phyloP scores from a whole-genome alignment of 805 yeast species.

The Candida ponderosae region DNA sequence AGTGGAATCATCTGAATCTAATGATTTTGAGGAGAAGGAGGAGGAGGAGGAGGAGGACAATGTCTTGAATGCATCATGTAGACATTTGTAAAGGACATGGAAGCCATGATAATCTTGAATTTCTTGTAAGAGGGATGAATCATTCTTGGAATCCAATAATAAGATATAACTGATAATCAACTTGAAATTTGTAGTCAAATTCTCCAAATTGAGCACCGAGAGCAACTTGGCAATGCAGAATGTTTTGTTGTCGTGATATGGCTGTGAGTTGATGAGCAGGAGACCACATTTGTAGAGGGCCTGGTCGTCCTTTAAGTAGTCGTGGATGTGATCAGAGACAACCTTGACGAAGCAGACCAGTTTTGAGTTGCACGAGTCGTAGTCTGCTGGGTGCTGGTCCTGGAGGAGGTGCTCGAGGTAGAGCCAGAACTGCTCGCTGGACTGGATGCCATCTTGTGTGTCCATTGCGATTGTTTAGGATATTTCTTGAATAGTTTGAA shows the following conservation, averaged over 20 bases:
- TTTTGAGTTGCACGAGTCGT: slow-evolving; percentile 9
- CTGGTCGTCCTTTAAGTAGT: slow-evolving; percentile 17
- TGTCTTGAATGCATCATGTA: slow-evolving; percentile 24
- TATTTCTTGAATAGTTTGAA: too few relatives aligned
- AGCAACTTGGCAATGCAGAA: slow-evolving; percentile 44
- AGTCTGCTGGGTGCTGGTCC: slow-evolving; percentile 5
- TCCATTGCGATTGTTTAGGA: too few relatives aligned
- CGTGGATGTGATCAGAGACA: slow-evolving; percentile 16
- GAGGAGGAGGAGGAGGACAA: slow-evolving; percentile 9
- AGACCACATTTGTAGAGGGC: slow-evolving; percentile 29
- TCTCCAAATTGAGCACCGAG: slow-evolving; percentile 31
- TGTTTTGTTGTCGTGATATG: slow-evolving; percentile 28
- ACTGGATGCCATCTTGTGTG: background rate
- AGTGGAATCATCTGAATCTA: too few relatives aligned
- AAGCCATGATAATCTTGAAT: slow-evolving; percentile 49
- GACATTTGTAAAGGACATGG: slow-evolving; percentile 31
- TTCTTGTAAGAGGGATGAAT: slow-evolving; percentile 33
- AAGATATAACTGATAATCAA: slow-evolving; percentile 35
- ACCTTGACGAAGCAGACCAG: slow-evolving; percentile 15
- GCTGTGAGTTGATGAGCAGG: slow-evolving; percentile 22
- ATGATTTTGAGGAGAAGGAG: too few relatives aligned
- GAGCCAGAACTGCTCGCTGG: background rate
- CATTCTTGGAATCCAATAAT: slow-evolving; percentile 35
- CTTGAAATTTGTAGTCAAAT: slow-evolving; percentile 27
- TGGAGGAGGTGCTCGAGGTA: slow-evolving; percentile 4